Conservation (phyloP, 2,329 filamentous ascomycete genomes). For the Colletotrichum higginsianum region DNA sequence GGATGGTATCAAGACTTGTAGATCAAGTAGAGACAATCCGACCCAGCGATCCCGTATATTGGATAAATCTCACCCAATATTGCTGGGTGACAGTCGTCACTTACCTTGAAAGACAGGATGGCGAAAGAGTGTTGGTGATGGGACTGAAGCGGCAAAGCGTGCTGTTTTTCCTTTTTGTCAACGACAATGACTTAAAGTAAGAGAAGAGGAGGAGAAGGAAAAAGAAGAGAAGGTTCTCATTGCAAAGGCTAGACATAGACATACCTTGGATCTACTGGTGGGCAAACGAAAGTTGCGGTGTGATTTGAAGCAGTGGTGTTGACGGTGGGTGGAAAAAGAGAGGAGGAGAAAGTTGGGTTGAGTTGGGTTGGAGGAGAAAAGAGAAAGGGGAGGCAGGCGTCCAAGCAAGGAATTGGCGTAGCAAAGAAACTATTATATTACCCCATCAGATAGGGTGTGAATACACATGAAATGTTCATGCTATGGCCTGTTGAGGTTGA, state of each 20-base stretch:
- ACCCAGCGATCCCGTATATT: not conserved
- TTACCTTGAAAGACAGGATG: slow-evolving; percentile 15
- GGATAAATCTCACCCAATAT: not conserved
- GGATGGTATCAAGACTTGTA: not conserved
- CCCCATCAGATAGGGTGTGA: not conserved
- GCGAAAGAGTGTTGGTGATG: slow-evolving; percentile 9
- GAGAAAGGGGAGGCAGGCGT: not conserved
- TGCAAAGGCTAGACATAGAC: not conserved
- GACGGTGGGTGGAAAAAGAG: slow-evolving; percentile 11
- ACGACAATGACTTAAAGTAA: not conserved
- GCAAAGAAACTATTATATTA: not conserved
- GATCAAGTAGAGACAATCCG: too few relatives aligned
- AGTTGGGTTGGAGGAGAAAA: not conserved
- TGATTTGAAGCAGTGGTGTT: slow-evolving; percentile 11
- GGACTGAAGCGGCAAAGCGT: slow-evolving; percentile 26
- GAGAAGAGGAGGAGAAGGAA: not conserved
- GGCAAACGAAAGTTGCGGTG: slow-evolving; percentile 22
- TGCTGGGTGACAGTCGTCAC: not conserved
- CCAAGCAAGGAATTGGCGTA: not conserved
- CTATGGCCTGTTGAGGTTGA: not conserved
- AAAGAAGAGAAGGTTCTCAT: not conserved
- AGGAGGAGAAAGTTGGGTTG: not conserved
- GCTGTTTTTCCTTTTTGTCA: not conserved
- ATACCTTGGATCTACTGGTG: slow-evolving; percentile 14
- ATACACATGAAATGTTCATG: not conserved